Conservation (phyloP, 2,329 filamentous ascomycete species). For the Pseudovirgaria hyperparasitica region DNA sequence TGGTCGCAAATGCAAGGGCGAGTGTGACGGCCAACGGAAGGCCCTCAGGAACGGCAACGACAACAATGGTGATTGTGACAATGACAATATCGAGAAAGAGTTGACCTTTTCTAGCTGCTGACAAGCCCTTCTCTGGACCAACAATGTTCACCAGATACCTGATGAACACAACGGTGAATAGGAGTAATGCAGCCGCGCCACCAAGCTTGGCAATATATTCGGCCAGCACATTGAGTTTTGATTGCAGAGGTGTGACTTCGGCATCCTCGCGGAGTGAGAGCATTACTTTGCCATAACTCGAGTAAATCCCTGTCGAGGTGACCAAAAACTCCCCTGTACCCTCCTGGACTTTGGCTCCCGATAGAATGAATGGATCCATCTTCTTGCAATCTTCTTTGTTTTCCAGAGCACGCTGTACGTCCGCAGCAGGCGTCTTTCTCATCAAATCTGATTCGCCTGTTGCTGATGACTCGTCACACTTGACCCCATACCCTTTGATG, state of each 20-base stretch:
- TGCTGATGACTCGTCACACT: constrained; percentile 62
- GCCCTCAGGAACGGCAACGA: constrained; percentile 57
- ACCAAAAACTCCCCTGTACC: constrained; percentile 66
- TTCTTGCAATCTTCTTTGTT: constrained; percentile 51
- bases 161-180: constrained; percentile 80
- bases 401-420: constrained; percentile 53
- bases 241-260: constrained; percentile 67
- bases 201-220: constrained; percentile 70
- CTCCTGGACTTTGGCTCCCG: constrained; percentile 66
- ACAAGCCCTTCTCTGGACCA: constrained; percentile 57
- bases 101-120: constrained; percentile 64
- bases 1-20: constrained; percentile 55
- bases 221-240: constrained; percentile 63
- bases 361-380: constrained; percentile 76
- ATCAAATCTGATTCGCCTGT: constrained; percentile 66
- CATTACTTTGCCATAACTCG: constrained; percentile 64
- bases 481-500: constrained; percentile 54
- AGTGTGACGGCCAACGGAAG: constrained; percentile 55
- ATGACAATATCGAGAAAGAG: constrained; percentile 52
- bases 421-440: constrained; percentile 51
- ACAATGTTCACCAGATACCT: constrained; percentile 56
- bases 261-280: constrained; percentile 66
- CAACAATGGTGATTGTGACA: constrained; percentile 52
- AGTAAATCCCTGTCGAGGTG: constrained; percentile 60
- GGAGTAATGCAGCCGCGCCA: constrained; percentile 61